Evolutionary conservation across 768 basidiomycete genomes (phyloP).

Genomic region (Lactifluus volemus): DNA sequence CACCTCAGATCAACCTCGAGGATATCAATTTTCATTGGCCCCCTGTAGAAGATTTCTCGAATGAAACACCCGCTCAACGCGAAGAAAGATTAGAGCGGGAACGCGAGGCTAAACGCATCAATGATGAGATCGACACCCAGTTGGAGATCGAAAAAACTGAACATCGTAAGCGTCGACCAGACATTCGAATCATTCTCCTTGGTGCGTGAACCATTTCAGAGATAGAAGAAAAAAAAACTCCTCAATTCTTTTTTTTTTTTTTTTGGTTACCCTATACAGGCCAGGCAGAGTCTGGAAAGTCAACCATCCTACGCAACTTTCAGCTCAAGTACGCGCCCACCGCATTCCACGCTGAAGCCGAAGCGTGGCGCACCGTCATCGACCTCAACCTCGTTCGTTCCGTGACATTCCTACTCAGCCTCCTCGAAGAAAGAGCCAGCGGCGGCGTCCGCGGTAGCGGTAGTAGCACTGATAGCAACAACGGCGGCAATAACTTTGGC

Average conservation of each 20-base stretch:
- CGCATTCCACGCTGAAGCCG: conserved; percentile 47
- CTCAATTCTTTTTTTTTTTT: background rate
- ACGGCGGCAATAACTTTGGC: background rate
- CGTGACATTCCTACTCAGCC: conserved; percentile 36
- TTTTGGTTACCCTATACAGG: conserved; percentile 28
- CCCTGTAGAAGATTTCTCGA: conserved; percentile 24
- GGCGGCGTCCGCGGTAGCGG: conserved; percentile 7
- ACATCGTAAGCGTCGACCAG: conserved; percentile 30
- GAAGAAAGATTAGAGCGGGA: conserved; percentile 35
- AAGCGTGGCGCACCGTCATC: conserved; percentile 56
- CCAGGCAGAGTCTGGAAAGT: conserved; percentile 63
- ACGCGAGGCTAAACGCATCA: conserved; percentile 41
- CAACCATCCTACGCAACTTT: conserved; percentile 58
- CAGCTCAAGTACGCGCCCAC: conserved; percentile 53
- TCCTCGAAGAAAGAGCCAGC: conserved; percentile 24
- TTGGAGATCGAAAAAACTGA: conserved; percentile 40
- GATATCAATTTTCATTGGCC: conserved; percentile 23
- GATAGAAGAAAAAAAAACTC: background rate
- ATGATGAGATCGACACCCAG: conserved; percentile 48
- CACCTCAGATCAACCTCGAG: conserved; percentile 13
- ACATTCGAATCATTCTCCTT: conserved; percentile 46
- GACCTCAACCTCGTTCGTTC: conserved; percentile 59
- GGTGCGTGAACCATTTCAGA: conserved; percentile 30
- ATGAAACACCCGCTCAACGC: conserved; percentile 37
- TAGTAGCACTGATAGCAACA: background rate